A percentile compares a stretch with the other conserved stretches of the same genome.
Conservation (phyloP, 2,329 filamentous ascomycete genomes). For the Periconia sp. region DNA sequence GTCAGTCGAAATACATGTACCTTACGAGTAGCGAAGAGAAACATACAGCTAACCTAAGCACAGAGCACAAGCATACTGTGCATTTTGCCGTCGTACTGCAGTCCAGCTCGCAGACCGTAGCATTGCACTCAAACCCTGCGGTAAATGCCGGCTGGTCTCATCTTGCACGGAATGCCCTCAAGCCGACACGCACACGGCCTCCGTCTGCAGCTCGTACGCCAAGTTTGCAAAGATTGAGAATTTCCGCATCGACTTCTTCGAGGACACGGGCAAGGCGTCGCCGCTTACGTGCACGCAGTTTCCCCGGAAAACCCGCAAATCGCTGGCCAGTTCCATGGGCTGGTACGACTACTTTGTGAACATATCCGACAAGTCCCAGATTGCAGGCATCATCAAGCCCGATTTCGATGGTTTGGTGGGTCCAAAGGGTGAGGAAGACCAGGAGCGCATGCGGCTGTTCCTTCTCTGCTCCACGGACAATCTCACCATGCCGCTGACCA, state of each 20-base stretch:
- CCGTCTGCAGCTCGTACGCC: conserved; percentile 13
- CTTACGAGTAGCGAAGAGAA: not conserved
- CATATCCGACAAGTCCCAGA: conserved; percentile 18
- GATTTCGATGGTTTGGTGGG: conserved; percentile 13
- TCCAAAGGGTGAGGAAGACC: conserved; percentile 10
- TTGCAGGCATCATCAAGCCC: conserved; percentile 11
- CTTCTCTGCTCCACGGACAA: conserved; percentile 18
- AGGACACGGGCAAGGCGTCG: conserved; percentile 17
- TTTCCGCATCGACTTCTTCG: conserved; percentile 19
- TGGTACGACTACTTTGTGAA: conserved; percentile 23
- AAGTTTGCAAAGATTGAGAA: conserved; percentile 11
- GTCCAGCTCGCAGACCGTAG: conserved; percentile 14
- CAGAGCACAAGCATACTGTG: conserved; percentile 21
- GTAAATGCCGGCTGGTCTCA: conserved; percentile 14
- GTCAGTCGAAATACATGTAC: conserved; percentile 10
- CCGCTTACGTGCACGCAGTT: conserved; percentile 16
- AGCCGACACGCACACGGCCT: conserved; percentile 5
- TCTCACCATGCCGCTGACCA: conserved; percentile 22
- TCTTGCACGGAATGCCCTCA: conserved; percentile 13
- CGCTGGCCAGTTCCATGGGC: conserved; percentile 6
- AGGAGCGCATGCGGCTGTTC: conserved; percentile 18
- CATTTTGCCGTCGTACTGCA: conserved; percentile 14
- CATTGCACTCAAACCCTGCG: conserved; percentile 12
- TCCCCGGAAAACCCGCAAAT: conserved; percentile 8
- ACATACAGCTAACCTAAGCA: not conserved